Evolutionary conservation across 805 yeast species (phyloP).

Genomic region (Lipomyces orientalis): DNA sequence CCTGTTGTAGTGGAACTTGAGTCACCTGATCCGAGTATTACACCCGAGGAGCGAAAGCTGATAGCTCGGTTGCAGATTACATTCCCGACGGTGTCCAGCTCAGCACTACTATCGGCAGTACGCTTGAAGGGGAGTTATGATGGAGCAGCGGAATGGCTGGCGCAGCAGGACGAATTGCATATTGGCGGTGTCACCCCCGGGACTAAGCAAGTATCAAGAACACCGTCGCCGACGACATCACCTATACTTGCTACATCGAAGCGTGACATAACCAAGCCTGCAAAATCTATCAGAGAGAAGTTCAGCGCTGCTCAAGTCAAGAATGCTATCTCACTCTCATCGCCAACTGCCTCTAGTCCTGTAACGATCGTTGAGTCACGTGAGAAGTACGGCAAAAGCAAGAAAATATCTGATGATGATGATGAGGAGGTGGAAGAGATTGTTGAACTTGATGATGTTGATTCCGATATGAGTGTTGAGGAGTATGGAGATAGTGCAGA

Average conservation of each 20-base stretch:
- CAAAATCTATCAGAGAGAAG: constrained; percentile 47
- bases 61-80: constrained; percentile 27
- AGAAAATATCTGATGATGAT: background rate
- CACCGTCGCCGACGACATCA: constrained; percentile 14
- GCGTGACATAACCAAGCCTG: constrained; percentile 42
- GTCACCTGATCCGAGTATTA: constrained; percentile 19
- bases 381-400: background rate
- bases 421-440: constrained; percentile 12
- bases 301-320: constrained; percentile 36
- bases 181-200: constrained; percentile 23
- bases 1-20: constrained; percentile 28
- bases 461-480: constrained; percentile 47
- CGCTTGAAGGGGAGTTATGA: constrained; percentile 42
- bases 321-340: constrained; percentile 21
- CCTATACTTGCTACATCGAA: constrained; percentile 38
- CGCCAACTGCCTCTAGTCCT: constrained; percentile 23
- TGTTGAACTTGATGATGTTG: constrained; percentile 22
- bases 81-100: constrained; percentile 30
- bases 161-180: constrained; percentile 42
- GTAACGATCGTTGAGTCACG: background rate
- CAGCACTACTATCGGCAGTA: constrained; percentile 35
- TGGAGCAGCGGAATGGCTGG: constrained; percentile 47
- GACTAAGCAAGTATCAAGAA: background rate
- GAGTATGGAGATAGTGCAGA: constrained; percentile 52
- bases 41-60: constrained; percentile 16